phyloP scores from a whole-genome alignment of 176 grass and related monocot genomes.

The Oryza officinalis region DNA sequence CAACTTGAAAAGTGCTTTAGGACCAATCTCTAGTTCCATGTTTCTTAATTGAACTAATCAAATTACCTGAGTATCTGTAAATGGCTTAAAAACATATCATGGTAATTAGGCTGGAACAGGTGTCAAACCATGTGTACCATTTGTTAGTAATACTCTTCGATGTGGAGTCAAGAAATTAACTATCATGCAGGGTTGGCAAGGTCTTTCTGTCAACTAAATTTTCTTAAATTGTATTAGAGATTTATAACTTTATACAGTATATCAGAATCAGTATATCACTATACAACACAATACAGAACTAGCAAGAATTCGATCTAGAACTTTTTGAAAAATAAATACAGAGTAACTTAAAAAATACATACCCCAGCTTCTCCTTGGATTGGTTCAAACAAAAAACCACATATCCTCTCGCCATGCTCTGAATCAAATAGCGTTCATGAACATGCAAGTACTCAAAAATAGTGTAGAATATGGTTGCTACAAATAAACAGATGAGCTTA shows the following conservation, averaged over 20 bases:
- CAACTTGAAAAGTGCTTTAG: background rate
- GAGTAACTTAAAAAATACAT: conserved; percentile 39
- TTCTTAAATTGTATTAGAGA: background rate
- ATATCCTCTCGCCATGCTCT: conserved; percentile 80
- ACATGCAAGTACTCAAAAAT: conserved; percentile 3
- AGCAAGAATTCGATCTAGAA: background rate
- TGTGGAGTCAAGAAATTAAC: background rate
- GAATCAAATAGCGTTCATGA: conserved; percentile 42
- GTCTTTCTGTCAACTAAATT: background rate
- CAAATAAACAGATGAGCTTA: conserved; percentile 13
- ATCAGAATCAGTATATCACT: background rate
- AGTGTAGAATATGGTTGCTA: background rate
- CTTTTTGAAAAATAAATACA: background rate
- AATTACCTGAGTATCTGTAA: background rate
- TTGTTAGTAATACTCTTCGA: background rate
- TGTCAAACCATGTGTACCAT: background rate
- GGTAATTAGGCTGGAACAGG: background rate
- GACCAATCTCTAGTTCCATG: background rate
- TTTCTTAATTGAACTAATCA: conserved; percentile 19
- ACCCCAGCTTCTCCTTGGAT: conserved; percentile 99
- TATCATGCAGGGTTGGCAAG: conserved; percentile 3
- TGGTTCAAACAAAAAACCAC: conserved; percentile 95
- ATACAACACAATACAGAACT: background rate
- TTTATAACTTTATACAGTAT: background rate
- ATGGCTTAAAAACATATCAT: conserved; percentile 23